Evolutionary conservation across 257 asterid species (phyloP).

Genomic region (Cinchona pubescens): DNA sequence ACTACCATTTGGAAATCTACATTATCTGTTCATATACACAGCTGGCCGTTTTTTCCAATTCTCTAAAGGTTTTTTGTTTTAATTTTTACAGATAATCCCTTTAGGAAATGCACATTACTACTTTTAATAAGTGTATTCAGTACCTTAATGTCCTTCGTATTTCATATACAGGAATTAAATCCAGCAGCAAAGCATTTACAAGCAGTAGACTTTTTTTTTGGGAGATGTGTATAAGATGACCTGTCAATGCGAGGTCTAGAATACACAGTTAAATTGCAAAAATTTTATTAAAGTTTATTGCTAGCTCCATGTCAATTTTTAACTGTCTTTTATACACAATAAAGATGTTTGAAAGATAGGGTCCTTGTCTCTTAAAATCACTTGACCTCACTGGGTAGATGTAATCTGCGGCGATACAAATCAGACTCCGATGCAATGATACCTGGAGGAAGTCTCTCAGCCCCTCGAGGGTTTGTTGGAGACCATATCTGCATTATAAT

Average conservation of each 20-base stretch:
- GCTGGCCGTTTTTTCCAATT: background rate
- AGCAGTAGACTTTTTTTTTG: background rate
- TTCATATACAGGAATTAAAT: background rate
- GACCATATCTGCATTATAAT: slow-evolving; percentile 63
- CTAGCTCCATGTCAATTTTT: no score
- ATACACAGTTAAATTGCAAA: no score
- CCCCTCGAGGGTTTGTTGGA: slow-evolving; percentile 82
- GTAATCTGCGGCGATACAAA: slow-evolving; percentile 66
- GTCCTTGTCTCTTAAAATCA: background rate
- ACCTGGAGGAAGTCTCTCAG: slow-evolving; percentile 84
- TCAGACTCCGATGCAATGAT: slow-evolving; percentile 58
- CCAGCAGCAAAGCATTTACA: background rate
- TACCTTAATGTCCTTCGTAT: background rate
- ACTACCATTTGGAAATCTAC: background rate
- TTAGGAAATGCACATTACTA: background rate
- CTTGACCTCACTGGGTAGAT: slow-evolving; percentile 77
- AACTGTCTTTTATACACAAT: no score
- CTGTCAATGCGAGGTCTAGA: no score
- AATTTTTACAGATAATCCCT: background rate
- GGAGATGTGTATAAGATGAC: no score
- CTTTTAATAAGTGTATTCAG: background rate
- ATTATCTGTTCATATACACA: background rate
- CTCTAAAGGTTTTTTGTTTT: background rate
- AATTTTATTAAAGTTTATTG: no score
- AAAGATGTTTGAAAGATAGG: no score